Percentiles rank a stretch among this genome's conserved stretches.
Evolutionary conservation across 2,329 filamentous ascomycete species (phyloP).

Genomic region (Aspergillus luchuensis): DNA sequence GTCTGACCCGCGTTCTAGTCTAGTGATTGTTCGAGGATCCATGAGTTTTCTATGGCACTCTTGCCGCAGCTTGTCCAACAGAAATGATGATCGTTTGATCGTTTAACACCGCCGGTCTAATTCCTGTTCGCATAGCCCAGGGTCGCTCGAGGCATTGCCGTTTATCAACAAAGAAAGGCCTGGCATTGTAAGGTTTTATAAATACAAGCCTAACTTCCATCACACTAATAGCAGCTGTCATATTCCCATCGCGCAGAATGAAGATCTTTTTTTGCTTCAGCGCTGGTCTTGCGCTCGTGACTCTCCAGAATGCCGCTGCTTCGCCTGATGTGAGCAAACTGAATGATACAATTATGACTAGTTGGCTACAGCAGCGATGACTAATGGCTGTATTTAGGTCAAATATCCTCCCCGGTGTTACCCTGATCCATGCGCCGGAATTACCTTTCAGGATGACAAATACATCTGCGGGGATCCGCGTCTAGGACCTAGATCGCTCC

Average conservation of each 20-base stretch:
- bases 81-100: no score
- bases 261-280: background rate
- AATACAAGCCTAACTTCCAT: background rate
- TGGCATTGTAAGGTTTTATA: background rate
- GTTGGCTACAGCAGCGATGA: background rate
- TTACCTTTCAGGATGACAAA: conserved; percentile 28
- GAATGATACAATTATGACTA: background rate
- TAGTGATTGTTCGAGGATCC: no score
- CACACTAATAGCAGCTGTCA: background rate
- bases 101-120: no score
- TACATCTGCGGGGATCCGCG: conserved; percentile 45
- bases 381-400: background rate
- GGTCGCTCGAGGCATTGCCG: no score
- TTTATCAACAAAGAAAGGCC: no score
- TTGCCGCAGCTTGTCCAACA: no score
- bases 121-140: no score
- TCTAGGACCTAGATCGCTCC: conserved; percentile 41
- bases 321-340: background rate
- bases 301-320: background rate
- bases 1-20: no score
- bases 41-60: no score
- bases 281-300: background rate
- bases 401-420: conserved; percentile 17
- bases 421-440: conserved; percentile 35
- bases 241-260: background rate